Conservation (phyloP, 305 asterid species). For the Rubia tinctorum region DNA sequence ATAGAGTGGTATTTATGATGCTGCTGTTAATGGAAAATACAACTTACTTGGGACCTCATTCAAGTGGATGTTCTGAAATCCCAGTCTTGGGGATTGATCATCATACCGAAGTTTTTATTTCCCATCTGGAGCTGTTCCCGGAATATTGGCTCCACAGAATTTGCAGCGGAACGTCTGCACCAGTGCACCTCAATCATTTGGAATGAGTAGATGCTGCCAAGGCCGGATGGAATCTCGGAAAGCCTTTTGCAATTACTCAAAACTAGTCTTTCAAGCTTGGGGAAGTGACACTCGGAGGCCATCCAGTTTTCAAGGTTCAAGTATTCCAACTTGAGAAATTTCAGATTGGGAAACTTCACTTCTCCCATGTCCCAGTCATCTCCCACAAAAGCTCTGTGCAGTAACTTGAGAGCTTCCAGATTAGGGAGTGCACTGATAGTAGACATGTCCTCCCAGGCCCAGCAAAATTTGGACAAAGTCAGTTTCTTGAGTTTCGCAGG, state of each 20-base stretch:
- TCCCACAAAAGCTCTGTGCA: background rate
- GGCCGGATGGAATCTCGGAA: background rate
- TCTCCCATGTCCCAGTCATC: background rate
- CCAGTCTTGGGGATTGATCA: background rate
- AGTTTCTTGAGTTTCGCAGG: constrained; percentile 1
- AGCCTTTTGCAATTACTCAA: constrained; percentile 7
- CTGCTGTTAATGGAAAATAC: too few species aligned
- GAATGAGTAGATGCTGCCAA: background rate
- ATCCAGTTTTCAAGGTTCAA: background rate
- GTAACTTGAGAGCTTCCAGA: too few species aligned
- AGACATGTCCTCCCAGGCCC: background rate
- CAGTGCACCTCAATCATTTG: constrained; percentile 3
- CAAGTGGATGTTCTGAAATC: background rate
- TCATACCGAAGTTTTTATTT: background rate
- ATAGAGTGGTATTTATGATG: too few species aligned
- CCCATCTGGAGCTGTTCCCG: background rate
- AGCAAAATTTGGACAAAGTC: constrained; percentile 7
- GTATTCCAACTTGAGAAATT: background rate
- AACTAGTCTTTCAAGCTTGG: background rate
- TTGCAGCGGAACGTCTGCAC: constrained; percentile 2
- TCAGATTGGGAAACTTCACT: background rate
- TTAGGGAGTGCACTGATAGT: background rate
- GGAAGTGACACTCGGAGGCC: background rate
- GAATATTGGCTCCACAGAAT: background rate
- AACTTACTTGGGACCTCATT: too few species aligned